Percentiles rank a stretch among this genome's conserved stretches.
Conservation (phyloP, 306 rosid species). For the Malus domestica region ASM211411v1 NC_041805.1:11636501-11637000, state of each 20-base stretch:
- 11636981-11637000: neutral
- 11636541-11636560: neutral
- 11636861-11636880: slow-evolving; percentile 26
- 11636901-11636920: neutral
- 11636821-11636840: slow-evolving; percentile 24
- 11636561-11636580: neutral
- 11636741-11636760: neutral
- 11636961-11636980: neutral
- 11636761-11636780: slow-evolving; percentile 14
- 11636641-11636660: neutral
- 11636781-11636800: slow-evolving; percentile 11
- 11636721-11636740: neutral
- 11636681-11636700: neutral
- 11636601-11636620: neutral
- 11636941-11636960: neutral
- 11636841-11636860: slow-evolving; percentile 5
- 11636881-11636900: slow-evolving; percentile 5
- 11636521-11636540: neutral
- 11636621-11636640: neutral
- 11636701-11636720: neutral
- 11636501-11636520: neutral
- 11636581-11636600: neutral
- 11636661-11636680: neutral
- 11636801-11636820: neutral
- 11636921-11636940: neutral